Percentiles rank a stretch among this genome's conserved stretches.
Evolutionary conservation across 192 early-diverging fungal genomes (phyloP).

Genomic region (Umbelopsis ramanniana): DNA sequence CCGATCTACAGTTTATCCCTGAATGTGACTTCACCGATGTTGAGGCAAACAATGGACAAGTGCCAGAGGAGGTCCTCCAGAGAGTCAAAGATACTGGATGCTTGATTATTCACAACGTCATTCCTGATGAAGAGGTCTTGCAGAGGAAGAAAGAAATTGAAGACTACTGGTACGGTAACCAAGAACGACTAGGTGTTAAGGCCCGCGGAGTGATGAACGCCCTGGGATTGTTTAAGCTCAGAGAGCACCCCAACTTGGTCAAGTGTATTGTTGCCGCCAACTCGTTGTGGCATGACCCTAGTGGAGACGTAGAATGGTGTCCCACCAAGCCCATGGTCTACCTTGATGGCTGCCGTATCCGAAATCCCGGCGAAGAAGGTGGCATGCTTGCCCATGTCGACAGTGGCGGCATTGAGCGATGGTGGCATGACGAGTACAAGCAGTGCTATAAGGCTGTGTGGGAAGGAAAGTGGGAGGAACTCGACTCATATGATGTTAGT

Average conservation of each 20-base stretch:
- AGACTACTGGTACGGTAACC: slow-evolving; percentile 20
- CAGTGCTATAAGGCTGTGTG: slow-evolving; percentile 2
- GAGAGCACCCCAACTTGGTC: slow-evolving; percentile 13
- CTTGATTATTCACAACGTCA: slow-evolving; percentile 9
- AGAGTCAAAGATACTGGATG: slow-evolving; percentile 16
- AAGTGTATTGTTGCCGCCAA: slow-evolving; percentile 1
- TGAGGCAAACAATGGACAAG: slow-evolving; percentile 5
- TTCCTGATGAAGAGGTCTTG: slow-evolving; percentile 1
- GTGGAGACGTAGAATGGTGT: slow-evolving; percentile 1
- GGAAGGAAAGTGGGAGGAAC: slow-evolving; percentile 15
- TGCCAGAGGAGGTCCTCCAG: neutral
- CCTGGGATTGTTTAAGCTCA: slow-evolving; percentile 9
- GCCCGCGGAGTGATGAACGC: slow-evolving; percentile 11
- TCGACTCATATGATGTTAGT: slow-evolving; percentile 11
- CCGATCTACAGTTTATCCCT: neutral
- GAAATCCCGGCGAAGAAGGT: neutral
- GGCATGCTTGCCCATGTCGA: slow-evolving; percentile 16
- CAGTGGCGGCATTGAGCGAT: slow-evolving; percentile 22
- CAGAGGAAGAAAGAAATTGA: slow-evolving; percentile 8
- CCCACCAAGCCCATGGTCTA: slow-evolving; percentile 16
- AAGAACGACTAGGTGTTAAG: neutral
- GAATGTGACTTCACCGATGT: slow-evolving; percentile 3
- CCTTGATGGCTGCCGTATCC: slow-evolving; percentile 14
- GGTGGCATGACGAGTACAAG: slow-evolving; percentile 10
- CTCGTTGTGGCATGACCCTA: slow-evolving; percentile 12